phyloP scores from a whole-genome alignment of 2,329 filamentous ascomycete genomes.

The Hymenoscyphus scutula region DNA sequence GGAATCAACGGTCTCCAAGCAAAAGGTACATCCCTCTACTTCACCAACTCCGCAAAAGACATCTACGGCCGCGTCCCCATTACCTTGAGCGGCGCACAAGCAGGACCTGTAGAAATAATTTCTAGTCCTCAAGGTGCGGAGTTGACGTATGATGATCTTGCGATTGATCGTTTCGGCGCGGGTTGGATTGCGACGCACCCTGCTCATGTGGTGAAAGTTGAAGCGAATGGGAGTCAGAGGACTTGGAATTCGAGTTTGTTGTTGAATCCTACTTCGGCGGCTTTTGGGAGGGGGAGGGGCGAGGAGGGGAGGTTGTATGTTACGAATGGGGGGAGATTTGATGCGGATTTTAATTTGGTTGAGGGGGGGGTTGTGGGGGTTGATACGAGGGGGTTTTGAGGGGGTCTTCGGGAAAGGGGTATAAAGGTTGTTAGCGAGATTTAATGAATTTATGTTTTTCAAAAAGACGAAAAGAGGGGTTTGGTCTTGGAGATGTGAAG shows the following conservation, averaged over 20 bases:
- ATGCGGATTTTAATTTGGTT: constrained; percentile 12
- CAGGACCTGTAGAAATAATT: constrained; percentile 15
- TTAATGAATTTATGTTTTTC: no score
- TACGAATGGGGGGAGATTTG: constrained; percentile 21
- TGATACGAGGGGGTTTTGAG: constrained; percentile 1
- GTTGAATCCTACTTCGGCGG: constrained; percentile 19
- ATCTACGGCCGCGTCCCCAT: constrained; percentile 20
- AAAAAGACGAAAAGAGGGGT: no score
- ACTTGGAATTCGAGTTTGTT: constrained; percentile 17
- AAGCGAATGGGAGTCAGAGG: constrained; percentile 8
- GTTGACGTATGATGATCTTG: constrained; percentile 22
- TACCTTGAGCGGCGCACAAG: neutral
- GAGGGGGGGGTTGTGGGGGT: constrained; percentile 13
- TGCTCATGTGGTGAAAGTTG: constrained; percentile 18
- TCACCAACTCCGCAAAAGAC: constrained; percentile 26
- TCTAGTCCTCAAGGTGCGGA: constrained; percentile 8
- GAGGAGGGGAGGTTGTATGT: constrained; percentile 21
- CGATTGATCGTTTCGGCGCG: constrained; percentile 9
- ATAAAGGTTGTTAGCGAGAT: no score
- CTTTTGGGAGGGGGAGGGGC: constrained; percentile 13
- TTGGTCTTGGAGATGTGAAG: no score
- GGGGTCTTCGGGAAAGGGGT: no score
- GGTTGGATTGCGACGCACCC: constrained; percentile 23
- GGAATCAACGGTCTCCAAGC: constrained; percentile 33
- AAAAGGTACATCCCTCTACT: constrained; percentile 26